Evolutionary conservation across 768 basidiomycete genomes (phyloP), one percentile per base, ranked within the genome.

Genomic region (Tubosaeta sp.): DNA sequence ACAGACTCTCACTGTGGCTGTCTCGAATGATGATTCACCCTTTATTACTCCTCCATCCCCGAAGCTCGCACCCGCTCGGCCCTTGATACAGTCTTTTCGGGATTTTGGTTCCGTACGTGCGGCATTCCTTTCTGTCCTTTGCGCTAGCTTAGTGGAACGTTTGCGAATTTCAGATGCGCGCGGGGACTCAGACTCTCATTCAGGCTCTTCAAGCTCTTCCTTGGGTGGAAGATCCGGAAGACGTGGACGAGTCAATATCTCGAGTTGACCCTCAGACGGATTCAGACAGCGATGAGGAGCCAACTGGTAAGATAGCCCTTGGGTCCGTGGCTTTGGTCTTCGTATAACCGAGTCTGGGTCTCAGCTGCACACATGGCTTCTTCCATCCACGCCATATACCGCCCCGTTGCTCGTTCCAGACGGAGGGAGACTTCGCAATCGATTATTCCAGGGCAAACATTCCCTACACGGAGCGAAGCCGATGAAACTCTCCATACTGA

Each of bases 171-270:
- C 62, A 93, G 90, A 87, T 93, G 83, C 84, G 88, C 35, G 81
- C 84, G 22, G 90, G 90, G 14, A 93, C 90, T 3, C 91, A 93
- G 64, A 88, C 90, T 3, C 80, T 93, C 44, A 92, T 93, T 34
- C 90, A 92, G 70, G 90, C 88, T 4, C 74, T 93, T 13, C 90
- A 92, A 60, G 90, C 89, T 2, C 74, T 92, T 36, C 91, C 90
- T 18, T 88, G 84, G 86, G 76, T 78, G 30, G 82, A 83, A 35
- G 79, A 77, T 52, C 75, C 78, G 9, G 86, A 90, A 55, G 82
- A 82, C 49, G 84, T 86, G 29, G 85, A 87, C 35, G 87, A 84
- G 43, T 68, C 75, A 25, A 60, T 74, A 11, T 67, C 72, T 52
- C 74, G 73, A 32, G 61, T 66, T 4, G 70, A 69, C 49, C 70